These are phyloP conservation scores for Candida easanensis DNA, from an alignment of 805 yeast species.

Conservation along the genomic window DNA sequence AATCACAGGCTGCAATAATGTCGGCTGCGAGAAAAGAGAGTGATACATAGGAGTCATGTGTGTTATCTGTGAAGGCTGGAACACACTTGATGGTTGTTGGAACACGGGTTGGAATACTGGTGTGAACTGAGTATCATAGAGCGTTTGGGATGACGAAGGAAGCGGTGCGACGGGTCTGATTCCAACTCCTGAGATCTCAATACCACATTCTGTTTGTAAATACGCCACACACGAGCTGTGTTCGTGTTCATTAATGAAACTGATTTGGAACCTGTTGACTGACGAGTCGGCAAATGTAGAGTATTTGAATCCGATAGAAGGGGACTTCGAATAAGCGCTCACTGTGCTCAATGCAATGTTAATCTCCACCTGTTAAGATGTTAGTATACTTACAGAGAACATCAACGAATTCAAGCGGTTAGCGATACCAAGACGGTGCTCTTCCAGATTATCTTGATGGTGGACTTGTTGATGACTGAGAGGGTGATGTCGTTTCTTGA, in stretches of 20 bases:
- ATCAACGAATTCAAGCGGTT: neutral
- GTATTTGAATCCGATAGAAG: conserved; percentile 25
- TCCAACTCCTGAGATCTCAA: neutral
- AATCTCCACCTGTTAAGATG: conserved; percentile 16
- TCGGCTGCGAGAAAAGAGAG: conserved; percentile 3
- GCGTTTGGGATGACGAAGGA: neutral
- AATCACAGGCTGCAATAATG: neutral
- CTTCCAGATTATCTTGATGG: conserved; percentile 20
- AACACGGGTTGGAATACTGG: conserved; percentile 4
- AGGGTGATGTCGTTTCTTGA: conserved; percentile 22
- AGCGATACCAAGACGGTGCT: conserved; percentile 19
- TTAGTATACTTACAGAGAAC: neutral
- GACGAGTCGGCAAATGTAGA: neutral
- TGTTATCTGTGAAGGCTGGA: neutral
- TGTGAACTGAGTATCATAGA: neutral
- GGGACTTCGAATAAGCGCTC: conserved; percentile 19
- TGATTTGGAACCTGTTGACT: conserved; percentile 9
- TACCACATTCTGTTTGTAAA: conserved; percentile 1
- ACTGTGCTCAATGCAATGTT: neutral
- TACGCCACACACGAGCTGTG: conserved; percentile 7
- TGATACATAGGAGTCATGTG: neutral
- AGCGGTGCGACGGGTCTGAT: neutral
- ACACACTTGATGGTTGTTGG: neutral
- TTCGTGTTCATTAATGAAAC: conserved; percentile 7
- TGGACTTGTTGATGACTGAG: conserved; percentile 1